These are phyloP conservation scores for Marchantia paleacea DNA, from an alignment of 225 moss, liverwort and hornwort genomes.

Conservation along the genomic window DNA sequence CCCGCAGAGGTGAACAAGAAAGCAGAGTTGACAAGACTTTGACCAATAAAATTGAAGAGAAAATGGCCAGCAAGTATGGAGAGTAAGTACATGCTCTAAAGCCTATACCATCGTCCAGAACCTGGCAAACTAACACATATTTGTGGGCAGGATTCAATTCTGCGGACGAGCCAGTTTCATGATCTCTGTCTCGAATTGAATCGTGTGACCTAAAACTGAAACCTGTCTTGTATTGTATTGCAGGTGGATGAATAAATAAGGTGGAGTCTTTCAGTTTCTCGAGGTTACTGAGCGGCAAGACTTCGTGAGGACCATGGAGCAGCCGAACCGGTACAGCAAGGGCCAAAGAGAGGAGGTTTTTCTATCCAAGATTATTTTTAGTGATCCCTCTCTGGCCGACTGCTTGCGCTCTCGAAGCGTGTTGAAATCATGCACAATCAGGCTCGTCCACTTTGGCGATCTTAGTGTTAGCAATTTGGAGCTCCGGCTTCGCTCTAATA, in stretches of 20 bases:
- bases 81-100: slow-evolving; percentile 19
- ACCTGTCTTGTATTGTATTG: background rate
- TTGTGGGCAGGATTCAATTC: background rate
- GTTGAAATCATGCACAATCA: no score
- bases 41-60: slow-evolving; percentile 33
- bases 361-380: no score
- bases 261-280: no score
- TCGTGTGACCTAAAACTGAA: background rate
- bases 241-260: slow-evolving; percentile 1
- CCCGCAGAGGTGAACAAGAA: slow-evolving; percentile 31
- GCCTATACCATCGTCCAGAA: background rate
- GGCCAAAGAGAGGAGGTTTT: no score
- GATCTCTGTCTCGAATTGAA: background rate
- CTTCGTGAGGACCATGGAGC: no score
- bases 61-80: slow-evolving; percentile 40
- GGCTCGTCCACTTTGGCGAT: no score
- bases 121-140: background rate
- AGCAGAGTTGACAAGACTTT: slow-evolving; percentile 30
- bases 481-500: no score
- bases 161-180: background rate
- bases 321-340: no score
- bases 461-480: no score
- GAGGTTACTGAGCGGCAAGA: no score
- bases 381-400: no score
- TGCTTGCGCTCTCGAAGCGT: no score